Evolutionary conservation across 208 protist genomes (phyloP).

Genomic region (Histomonas meleagridis): DNA sequence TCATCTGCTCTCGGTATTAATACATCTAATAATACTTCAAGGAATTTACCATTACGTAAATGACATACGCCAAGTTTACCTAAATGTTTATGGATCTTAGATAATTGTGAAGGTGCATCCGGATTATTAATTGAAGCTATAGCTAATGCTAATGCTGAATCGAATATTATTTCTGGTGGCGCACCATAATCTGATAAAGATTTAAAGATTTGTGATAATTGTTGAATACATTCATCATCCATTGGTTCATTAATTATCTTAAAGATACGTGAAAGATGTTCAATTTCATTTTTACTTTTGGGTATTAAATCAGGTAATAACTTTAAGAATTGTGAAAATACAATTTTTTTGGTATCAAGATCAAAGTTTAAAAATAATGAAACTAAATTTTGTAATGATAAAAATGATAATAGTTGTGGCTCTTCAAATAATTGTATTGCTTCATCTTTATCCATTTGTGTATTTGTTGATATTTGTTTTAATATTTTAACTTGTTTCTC

Average conservation of each 20-base stretch:
- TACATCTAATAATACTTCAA: neutral
- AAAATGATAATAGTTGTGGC: neutral
- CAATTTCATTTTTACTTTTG: neutral
- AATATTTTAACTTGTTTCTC: neutral
- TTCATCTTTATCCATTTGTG: neutral
- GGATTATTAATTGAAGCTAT: neutral
- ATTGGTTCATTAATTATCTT: neutral
- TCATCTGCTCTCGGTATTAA: neutral
- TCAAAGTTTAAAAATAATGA: neutral
- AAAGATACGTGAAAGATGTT: neutral
- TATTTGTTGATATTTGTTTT: neutral
- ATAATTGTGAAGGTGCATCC: neutral
- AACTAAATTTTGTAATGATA: neutral
- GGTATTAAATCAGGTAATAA: neutral
- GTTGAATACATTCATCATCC: neutral
- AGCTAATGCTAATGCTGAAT: neutral
- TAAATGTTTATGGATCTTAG: neutral
- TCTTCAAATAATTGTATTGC: neutral
- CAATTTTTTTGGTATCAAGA: neutral
- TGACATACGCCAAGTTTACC: neutral
- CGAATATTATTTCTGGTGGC: neutral
- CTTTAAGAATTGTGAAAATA: neutral
- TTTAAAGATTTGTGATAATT: neutral
- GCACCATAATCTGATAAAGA: neutral
- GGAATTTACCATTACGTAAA: neutral